phyloP scores from a whole-genome alignment of 441 rosid genomes.

The Populus hybrid region DNA sequence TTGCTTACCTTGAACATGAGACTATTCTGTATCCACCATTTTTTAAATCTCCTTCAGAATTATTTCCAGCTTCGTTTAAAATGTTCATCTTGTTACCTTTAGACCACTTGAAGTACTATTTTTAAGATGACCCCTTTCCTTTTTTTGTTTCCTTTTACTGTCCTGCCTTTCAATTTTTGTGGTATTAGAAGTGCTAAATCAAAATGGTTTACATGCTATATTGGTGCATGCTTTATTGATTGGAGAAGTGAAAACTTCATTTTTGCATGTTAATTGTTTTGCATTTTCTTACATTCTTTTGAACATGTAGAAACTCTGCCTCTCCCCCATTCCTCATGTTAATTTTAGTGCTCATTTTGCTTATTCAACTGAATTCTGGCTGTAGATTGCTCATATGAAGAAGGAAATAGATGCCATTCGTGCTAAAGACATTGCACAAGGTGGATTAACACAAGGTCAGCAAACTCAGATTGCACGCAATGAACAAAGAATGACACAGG shows the following conservation, averaged over 20 bases:
- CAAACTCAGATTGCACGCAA: conserved; percentile 99
- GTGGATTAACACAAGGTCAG: conserved; percentile 97
- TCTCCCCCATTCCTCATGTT: background rate
- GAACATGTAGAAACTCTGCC: background rate
- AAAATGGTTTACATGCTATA: background rate
- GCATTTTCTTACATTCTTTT: background rate
- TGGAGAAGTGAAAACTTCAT: background rate
- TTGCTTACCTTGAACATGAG: background rate
- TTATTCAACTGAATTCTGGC: conserved; percentile 15
- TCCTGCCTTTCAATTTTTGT: background rate
- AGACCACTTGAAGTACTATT: background rate
- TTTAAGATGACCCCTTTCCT: background rate
- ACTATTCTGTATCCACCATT: conserved; percentile 7
- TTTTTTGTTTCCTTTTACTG: background rate
- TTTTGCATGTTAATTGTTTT: background rate
- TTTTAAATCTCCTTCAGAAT: background rate
- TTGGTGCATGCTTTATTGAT: background rate
- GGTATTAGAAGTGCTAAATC: background rate
- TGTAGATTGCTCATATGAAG: conserved; percentile 95
- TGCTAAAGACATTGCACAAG: conserved; percentile 93
- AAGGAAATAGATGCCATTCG: conserved; percentile 95
- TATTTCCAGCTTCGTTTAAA: background rate
- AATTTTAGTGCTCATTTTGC: background rate
- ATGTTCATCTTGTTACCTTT: background rate
- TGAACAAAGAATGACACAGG: conserved; percentile 90